Evolutionary conservation across 495 filamentous ascomycete genomes (phyloP), one percentile per base, ranked within the genome.

Genomic region (Hypoxylon subgilvum): DNA sequence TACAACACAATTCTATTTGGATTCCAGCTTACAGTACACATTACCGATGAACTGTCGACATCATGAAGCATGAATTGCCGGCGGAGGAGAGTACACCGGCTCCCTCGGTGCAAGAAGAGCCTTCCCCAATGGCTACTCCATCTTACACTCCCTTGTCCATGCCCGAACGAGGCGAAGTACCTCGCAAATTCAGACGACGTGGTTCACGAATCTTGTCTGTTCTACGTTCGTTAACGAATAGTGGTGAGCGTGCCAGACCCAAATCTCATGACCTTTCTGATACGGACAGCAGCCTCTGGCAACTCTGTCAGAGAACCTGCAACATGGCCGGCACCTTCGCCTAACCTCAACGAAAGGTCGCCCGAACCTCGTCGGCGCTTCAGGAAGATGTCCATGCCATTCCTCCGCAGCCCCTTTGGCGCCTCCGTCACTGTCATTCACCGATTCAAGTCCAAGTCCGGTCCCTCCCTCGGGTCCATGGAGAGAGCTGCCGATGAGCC

Each of bases 351-450:
- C 14, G 67, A 60, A 14, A 22, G 40, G 27, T 23, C 35, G 21
- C 57, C 54, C 9, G 51, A 50, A 8, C 63, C 50, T 55, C 63
- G 57, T 63, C 70, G 38, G 39, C 59, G 64, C 19, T 74, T 75
- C 28, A 63, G 55, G 28, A 79, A 71, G 51, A 74, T 81, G 56
- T 76, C 78, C 14, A 65, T 70, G 52, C 69, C 74, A 12, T 59
- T 79, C 27, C 64, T 79, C 12, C 76, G 75, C 25, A 54, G 48
- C 25, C 71, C 71, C 14, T 61, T 74, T 31, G 74, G 79, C 14
- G 74, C 75, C 0, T 54, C 64, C 17, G 67, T 68, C 10, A 82
- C 76, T 0, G 71, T 80, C 5, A 74, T 82, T 12, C 76, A 75
- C 62, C 72, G 79, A 28, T 45, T 69, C 19, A 58, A 70, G 19